phyloP scores from a whole-genome alignment of 805 yeast genomes.

The Candida arabinofermentans region DNA sequence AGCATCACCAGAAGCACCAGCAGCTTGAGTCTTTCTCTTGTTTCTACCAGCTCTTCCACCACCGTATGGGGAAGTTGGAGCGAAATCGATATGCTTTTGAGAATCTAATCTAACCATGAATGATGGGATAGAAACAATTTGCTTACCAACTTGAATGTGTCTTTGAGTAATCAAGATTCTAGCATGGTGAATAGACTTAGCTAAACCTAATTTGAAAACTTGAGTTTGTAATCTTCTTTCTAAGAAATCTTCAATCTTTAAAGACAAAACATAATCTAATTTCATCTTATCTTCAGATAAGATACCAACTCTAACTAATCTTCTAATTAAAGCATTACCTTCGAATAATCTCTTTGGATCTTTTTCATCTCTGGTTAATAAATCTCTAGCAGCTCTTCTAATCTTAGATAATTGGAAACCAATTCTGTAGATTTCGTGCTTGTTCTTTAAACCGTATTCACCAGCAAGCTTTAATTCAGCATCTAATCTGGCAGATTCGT shows the following conservation, averaged over 20 bases:
- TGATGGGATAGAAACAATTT: slow-evolving; percentile 96
- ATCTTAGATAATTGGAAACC: slow-evolving; percentile 98
- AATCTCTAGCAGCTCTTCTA: slow-evolving; percentile 99
- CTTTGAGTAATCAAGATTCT: slow-evolving; percentile 98
- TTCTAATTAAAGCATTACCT: slow-evolving; percentile 99
- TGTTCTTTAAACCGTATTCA: slow-evolving; percentile 99
- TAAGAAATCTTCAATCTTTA: slow-evolving; percentile 97
- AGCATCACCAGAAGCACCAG: slow-evolving; percentile 66
- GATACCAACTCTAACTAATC: slow-evolving; percentile 99
- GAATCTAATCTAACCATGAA: slow-evolving; percentile 99
- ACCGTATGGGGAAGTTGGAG: slow-evolving; percentile 99
- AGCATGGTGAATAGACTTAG: slow-evolving; percentile 99
- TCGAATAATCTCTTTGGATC: slow-evolving; percentile 99
- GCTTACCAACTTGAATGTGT: slow-evolving; percentile 99
- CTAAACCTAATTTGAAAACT: slow-evolving; percentile 99
- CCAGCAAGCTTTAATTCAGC: slow-evolving; percentile 99
- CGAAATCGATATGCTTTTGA: slow-evolving; percentile 99
- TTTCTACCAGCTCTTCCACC: slow-evolving; percentile 99
- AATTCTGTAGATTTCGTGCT: slow-evolving; percentile 99
- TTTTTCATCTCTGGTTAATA: slow-evolving; percentile 99
- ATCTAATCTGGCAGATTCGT: slow-evolving; percentile 99
- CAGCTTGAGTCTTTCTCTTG: slow-evolving; percentile 85
- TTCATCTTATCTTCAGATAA: slow-evolving; percentile 99
- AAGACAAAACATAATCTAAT: slow-evolving; percentile 99
- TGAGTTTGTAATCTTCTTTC: slow-evolving; percentile 99